Conservation (phyloP, 306 rosid genomes). For the Cercis canadensis region DNA sequence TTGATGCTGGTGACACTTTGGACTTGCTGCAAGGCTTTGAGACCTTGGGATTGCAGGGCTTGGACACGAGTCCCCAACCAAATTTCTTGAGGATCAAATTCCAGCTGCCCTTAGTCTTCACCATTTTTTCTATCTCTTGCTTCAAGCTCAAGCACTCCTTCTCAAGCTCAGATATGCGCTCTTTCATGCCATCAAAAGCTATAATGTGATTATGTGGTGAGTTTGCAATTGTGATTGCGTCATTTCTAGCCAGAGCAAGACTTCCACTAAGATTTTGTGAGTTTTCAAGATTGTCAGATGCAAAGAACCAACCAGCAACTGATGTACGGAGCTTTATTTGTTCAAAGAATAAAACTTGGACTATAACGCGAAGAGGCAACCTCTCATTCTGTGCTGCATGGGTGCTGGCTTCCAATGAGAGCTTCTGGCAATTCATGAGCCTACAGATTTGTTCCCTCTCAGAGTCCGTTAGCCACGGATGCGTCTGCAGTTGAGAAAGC, state of each 20-base stretch:
- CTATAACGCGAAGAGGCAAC: conserved; percentile 78
- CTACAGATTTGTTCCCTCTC: conserved; percentile 90
- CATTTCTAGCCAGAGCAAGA: conserved; percentile 51
- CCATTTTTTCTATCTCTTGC: conserved; percentile 74
- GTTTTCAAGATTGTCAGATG: conserved; percentile 72
- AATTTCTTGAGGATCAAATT: conserved; percentile 64
- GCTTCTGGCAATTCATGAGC: conserved; percentile 93
- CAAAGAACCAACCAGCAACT: conserved; percentile 77
- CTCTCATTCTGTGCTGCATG: conserved; percentile 97
- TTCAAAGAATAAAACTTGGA: conserved; percentile 93
- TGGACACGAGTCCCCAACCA: conserved; percentile 56
- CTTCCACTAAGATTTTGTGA: conserved; percentile 56
- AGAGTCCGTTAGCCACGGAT: conserved; percentile 77
- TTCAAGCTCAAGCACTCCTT: conserved; percentile 80
- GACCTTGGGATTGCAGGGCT: conserved; percentile 47
- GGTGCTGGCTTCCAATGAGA: conserved; percentile 90
- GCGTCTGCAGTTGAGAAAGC: conserved; percentile 57
- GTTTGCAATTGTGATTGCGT: conserved; percentile 29
- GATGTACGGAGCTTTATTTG: conserved; percentile 89
- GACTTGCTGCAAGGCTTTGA: conserved; percentile 46
- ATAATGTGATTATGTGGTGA: conserved; percentile 35
- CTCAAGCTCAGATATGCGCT: conserved; percentile 72
- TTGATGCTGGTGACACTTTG: conserved; percentile 53
- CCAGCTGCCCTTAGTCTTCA: conserved; percentile 79
- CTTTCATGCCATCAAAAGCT: conserved; percentile 64